phyloP scores from a whole-genome alignment of 768 basidiomycete species.

The Auricularia auricula-judae region DNA sequence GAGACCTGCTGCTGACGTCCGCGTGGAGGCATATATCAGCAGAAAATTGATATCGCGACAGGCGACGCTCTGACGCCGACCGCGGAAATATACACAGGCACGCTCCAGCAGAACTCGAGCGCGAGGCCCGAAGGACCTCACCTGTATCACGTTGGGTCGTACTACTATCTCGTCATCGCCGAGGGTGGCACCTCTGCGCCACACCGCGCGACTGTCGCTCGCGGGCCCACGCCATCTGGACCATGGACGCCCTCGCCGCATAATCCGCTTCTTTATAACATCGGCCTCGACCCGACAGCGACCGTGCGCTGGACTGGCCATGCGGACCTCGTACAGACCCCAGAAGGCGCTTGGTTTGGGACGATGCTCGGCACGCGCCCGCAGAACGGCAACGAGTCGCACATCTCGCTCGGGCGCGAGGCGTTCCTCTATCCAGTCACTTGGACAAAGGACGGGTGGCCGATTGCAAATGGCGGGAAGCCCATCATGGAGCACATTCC shows the following conservation, averaged over 20 bases:
- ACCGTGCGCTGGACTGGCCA: conserved; percentile 2
- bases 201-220: background rate
- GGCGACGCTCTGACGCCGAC: background rate
- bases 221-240: background rate
- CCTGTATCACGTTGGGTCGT: background rate
- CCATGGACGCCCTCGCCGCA: conserved; percentile 1
- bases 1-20: too few relatives aligned
- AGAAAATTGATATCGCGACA: background rate
- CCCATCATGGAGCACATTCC: conserved; percentile 1
- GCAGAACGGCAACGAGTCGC: background rate
- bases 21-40: background rate
- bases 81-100: background rate
- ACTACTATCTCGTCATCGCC: background rate
- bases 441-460: conserved; percentile 4
- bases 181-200: background rate
- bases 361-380: conserved; percentile 2
- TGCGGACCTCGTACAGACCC: conserved; percentile 3
- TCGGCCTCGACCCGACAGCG: background rate
- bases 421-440: conserved; percentile 1
- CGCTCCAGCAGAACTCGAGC: background rate
- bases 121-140: background rate
- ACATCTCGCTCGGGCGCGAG: conserved; percentile 1
- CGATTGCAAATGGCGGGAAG: background rate
- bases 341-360: conserved; percentile 1
- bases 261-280: conserved; percentile 2